These are phyloP conservation scores for Leccinum variabile DNA, from an alignment of 1,284 basidiomycete genomes.

Conservation along the genomic window DNA sequence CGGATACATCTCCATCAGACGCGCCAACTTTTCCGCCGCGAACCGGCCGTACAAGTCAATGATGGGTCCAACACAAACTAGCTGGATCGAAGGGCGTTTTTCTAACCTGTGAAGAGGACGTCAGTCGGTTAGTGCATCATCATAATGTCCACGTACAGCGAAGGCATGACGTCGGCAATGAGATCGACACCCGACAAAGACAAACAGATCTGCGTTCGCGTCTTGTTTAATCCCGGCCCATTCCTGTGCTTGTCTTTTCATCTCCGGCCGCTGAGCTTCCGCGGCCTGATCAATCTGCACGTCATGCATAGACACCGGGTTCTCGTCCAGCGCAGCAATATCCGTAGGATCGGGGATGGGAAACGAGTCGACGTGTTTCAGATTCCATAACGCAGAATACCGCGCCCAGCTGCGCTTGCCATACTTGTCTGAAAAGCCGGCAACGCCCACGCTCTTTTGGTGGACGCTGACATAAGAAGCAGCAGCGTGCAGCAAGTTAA, in stretches of 20 bases:
- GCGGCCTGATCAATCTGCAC: conserved; percentile 79
- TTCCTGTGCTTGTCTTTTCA: conserved; percentile 89
- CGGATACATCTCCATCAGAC: conserved; percentile 92
- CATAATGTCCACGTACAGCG: conserved; percentile 53
- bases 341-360: conserved; percentile 93
- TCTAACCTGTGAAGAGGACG: conserved; percentile 55
- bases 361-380: conserved; percentile 91
- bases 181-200: conserved; percentile 95
- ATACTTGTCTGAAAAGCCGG: conserved; percentile 95
- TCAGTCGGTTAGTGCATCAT: conserved; percentile 14
- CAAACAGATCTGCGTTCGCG: conserved; percentile 84
- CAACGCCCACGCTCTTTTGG: conserved; percentile 89
- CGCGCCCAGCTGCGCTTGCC: conserved; percentile 94
- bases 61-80: conserved; percentile 88
- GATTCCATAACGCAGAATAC: conserved; percentile 91
- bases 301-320: conserved; percentile 67
- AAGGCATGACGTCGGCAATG: conserved; percentile 91
- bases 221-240: conserved; percentile 93
- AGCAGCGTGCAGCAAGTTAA: conserved; percentile 89
- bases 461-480: conserved; percentile 90
- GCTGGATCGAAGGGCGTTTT: conserved; percentile 82
- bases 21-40: conserved; percentile 87
- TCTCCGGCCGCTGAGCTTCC: conserved; percentile 83
- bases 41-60: conserved; percentile 93
- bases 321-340: conserved; percentile 87